Conservation (phyloP, 1,139 yeast genomes). For the Debaryomyces fabryi region DNA sequence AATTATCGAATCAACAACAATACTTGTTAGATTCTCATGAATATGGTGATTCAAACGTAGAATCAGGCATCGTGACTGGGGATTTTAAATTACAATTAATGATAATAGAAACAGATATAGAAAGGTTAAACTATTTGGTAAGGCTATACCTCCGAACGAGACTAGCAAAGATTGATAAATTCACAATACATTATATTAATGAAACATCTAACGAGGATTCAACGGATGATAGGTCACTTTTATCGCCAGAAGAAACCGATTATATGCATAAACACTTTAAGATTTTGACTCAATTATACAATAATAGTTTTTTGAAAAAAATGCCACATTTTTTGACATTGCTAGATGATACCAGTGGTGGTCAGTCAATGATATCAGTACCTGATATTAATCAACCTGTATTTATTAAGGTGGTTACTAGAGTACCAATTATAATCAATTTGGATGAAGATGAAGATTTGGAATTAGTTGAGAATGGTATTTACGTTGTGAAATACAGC, state of each 20-base stretch:
- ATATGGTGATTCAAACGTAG: constrained; percentile 47
- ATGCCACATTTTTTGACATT: constrained; percentile 71
- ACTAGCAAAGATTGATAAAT: constrained; percentile 70
- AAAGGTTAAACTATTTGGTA: constrained; percentile 77
- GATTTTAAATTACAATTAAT: constrained; percentile 80
- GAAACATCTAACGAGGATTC: constrained; percentile 25
- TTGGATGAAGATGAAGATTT: constrained; percentile 64
- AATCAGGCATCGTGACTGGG: constrained; percentile 42
- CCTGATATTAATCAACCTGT: constrained; percentile 82
- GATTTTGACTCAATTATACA: constrained; percentile 66
- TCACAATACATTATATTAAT: constrained; percentile 56
- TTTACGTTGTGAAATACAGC: constrained; percentile 74
- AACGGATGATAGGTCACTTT: constrained; percentile 25
- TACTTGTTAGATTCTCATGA: constrained; percentile 64
- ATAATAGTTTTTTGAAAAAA: constrained; percentile 63
- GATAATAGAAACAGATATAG: constrained; percentile 89
- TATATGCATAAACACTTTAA: constrained; percentile 68
- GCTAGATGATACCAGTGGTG: constrained; percentile 78
- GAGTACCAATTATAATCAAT: constrained; percentile 31
- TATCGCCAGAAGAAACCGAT: constrained; percentile 62
- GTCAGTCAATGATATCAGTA: constrained; percentile 73
- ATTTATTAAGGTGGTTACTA: constrained; percentile 58
- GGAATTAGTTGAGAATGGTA: constrained; percentile 64
- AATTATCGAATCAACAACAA: constrained; percentile 72
- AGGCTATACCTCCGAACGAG: constrained; percentile 81